Percentiles rank a stretch among this genome's conserved stretches.
phyloP scores from a whole-genome alignment of 257 asterid species.

The Verbena officinalis region DNA sequence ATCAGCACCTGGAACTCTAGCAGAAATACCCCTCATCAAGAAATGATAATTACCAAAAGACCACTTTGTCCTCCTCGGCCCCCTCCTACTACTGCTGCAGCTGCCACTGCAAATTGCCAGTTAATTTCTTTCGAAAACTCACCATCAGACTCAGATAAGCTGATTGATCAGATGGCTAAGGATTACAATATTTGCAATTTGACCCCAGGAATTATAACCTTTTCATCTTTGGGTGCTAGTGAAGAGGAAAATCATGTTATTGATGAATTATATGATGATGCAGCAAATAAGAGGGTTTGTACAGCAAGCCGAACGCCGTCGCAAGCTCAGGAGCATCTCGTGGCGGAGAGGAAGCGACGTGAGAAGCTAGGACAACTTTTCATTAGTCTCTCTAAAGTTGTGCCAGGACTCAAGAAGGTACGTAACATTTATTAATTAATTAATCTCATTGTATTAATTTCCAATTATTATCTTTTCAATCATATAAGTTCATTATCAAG shows the following conservation, averaged over 20 bases:
- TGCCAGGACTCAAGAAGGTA: slow-evolving; percentile 76
- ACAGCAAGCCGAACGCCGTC: slow-evolving; percentile 27
- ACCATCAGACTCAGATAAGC: background rate
- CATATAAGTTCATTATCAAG: background rate
- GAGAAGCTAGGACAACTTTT: slow-evolving; percentile 56
- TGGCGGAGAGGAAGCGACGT: slow-evolving; percentile 67
- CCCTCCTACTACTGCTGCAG: background rate
- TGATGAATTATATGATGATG: background rate
- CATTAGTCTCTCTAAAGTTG: slow-evolving; percentile 55
- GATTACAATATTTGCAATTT: slow-evolving; percentile 2
- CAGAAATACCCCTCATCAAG: background rate
- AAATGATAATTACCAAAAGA: background rate
- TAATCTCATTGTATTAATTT: no score
- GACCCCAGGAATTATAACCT: slow-evolving; percentile 33
- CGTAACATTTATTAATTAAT: background rate
- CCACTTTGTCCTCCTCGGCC: background rate
- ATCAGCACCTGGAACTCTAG: slow-evolving; percentile 3
- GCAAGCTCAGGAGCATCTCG: slow-evolving; percentile 64
- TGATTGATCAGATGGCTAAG: background rate
- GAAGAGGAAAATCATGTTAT: background rate
- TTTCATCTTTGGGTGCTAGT: slow-evolving; percentile 25
- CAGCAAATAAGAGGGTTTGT: background rate
- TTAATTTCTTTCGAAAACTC: slow-evolving; percentile 41
- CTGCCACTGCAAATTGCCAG: background rate
- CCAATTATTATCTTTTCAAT: no score